Conservation (phyloP, 176 grass and related monocot genomes). For the Carex pumila region DNA sequence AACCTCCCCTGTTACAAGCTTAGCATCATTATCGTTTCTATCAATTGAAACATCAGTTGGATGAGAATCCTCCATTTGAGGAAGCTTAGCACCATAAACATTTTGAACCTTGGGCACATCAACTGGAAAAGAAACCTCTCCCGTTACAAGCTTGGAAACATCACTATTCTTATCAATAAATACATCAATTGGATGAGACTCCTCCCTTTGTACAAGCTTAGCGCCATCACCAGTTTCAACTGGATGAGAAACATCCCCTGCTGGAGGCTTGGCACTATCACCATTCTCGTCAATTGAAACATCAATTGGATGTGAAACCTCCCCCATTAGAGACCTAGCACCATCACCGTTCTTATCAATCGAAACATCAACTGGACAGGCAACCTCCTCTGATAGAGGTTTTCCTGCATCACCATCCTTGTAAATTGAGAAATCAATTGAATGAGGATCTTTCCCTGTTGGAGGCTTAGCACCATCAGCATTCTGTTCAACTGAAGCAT, state of each 20-base stretch:
- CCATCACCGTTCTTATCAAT: background rate
- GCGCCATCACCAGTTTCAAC: background rate
- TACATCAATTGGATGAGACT: background rate
- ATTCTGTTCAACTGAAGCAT: constrained; percentile 2
- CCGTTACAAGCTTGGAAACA: background rate
- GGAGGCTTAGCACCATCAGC: background rate
- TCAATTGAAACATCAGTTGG: background rate
- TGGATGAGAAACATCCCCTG: background rate
- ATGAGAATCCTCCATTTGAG: background rate
- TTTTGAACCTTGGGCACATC: background rate
- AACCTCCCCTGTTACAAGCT: background rate
- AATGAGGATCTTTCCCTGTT: background rate
- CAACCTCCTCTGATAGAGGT: background rate
- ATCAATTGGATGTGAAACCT: background rate
- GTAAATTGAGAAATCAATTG: background rate
- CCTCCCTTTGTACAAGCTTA: background rate
- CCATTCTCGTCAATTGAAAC: background rate
- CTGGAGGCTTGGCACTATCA: background rate
- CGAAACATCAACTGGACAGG: background rate
- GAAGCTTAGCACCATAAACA: background rate
- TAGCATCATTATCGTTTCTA: background rate
- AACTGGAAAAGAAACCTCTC: background rate
- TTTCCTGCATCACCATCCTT: background rate
- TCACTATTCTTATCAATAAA: background rate
- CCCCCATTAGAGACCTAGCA: background rate